A percentile compares a stretch with the other conserved stretches of the same genome.
These are phyloP conservation scores for Neurospora sp. DNA, from an alignment of 495 filamentous ascomycete genomes.

Conservation along the genomic window DNA sequence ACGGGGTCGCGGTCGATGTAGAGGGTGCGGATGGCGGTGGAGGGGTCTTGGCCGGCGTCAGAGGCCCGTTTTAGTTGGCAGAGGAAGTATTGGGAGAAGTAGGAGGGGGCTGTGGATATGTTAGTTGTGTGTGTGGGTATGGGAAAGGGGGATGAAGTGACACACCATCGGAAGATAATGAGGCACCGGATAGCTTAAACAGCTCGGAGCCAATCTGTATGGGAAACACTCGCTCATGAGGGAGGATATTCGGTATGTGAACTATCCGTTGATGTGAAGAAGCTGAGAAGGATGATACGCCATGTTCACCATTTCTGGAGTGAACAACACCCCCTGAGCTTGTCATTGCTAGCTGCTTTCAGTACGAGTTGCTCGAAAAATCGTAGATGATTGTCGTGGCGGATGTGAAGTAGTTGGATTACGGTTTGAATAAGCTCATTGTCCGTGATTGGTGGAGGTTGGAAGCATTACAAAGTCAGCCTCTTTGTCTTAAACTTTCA, in stretches of 20 bases:
- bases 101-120: conserved; percentile 68
- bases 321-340: background rate
- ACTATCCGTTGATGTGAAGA: conserved; percentile 14
- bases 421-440: background rate
- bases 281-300: background rate
- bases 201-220: conserved; percentile 90
- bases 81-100: conserved; percentile 91
- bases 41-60: conserved; percentile 44
- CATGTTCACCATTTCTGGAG: background rate
- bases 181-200: conserved; percentile 90
- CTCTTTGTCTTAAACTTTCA: background rate
- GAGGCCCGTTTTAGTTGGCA: conserved; percentile 61
- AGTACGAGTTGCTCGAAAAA: background rate
- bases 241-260: conserved; percentile 49
- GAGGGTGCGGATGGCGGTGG: conserved; percentile 49
- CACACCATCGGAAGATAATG: conserved; percentile 90
- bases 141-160: background rate
- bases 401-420: background rate
- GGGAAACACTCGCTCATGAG: conserved; percentile 68
- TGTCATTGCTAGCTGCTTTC: background rate
- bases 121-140: conserved; percentile 7
- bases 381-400: background rate
- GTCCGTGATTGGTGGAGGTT: background rate
- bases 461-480: background rate
- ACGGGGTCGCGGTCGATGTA: conserved; percentile 93